Evolutionary conservation across 331 rosid species (phyloP).

Genomic region (Pyracantha coccinea): DNA sequence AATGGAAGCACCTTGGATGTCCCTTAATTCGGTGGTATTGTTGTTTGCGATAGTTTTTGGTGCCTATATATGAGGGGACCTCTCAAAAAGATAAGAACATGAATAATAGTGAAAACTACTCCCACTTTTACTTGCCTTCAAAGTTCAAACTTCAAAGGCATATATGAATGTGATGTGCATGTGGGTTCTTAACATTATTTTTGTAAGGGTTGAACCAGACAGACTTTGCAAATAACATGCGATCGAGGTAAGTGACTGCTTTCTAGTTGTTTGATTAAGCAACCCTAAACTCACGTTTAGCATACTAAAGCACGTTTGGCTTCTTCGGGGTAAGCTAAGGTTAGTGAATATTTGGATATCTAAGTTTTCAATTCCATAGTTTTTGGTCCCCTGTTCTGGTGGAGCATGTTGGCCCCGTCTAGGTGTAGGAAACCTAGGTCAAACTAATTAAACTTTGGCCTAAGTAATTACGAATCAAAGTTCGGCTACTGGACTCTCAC

Average conservation of each 20-base stretch:
- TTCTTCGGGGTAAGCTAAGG: too few species aligned
- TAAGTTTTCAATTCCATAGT: too few species aligned
- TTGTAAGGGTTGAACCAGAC: slow-evolving; percentile 1
- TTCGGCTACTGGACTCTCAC: too few species aligned
- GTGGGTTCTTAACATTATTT: neutral
- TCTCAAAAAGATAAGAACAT: neutral
- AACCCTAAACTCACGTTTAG: neutral
- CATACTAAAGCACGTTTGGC: too few species aligned
- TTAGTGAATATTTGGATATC: too few species aligned
- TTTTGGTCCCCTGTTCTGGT: too few species aligned
- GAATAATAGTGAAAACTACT: neutral
- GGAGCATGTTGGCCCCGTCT: too few species aligned
- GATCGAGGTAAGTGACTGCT: neutral
- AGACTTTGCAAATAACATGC: neutral
- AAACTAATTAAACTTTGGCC: too few species aligned
- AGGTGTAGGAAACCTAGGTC: too few species aligned
- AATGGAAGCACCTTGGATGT: neutral
- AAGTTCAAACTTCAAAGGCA: neutral
- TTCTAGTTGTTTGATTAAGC: neutral
- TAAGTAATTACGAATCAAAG: too few species aligned
- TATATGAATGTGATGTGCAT: neutral
- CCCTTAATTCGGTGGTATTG: neutral
- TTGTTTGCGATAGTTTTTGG: neutral
- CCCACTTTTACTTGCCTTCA: neutral
- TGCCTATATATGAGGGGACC: neutral